Evolutionary conservation across 2,329 filamentous ascomycete species (phyloP).

Genomic region (Colletotrichum sp.): DNA sequence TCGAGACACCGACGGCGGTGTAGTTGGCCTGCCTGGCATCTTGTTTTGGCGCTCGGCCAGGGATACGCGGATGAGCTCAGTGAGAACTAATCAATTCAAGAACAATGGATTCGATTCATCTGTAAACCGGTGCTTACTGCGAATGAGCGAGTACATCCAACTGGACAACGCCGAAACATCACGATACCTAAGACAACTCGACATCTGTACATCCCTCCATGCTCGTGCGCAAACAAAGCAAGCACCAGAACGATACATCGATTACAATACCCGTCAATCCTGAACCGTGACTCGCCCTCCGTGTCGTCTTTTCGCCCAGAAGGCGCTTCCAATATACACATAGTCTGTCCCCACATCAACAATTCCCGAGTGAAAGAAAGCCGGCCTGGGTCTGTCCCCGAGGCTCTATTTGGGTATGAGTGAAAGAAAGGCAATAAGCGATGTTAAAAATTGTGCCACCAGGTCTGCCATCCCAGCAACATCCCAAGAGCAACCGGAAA

Average conservation of each 20-base stretch:
- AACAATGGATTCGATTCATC: background rate
- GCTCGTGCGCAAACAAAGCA: background rate
- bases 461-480: constrained; percentile 2
- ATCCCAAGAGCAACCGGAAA: constrained; percentile 1
- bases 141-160: background rate
- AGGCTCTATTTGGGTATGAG: constrained; percentile 22
- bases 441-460: constrained; percentile 13
- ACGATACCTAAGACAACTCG: background rate
- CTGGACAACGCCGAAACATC: background rate
- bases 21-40: too few relatives aligned
- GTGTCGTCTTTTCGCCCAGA: background rate
- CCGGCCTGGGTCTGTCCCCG: constrained; percentile 6
- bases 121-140: background rate
- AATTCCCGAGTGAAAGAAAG: constrained; percentile 17
- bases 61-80: background rate
- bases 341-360: constrained; percentile 13
- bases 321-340: constrained; percentile 15
- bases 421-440: constrained; percentile 20
- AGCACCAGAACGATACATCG: constrained; percentile 1
- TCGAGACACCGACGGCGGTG: background rate
- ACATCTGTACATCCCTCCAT: background rate
- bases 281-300: background rate
- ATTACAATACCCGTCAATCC: constrained; percentile 8
- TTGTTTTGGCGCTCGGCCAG: background rate
- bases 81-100: background rate